Evolutionary conservation across 176 grass and related monocot species (phyloP).

Genomic region (Juncus effusus): DNA sequence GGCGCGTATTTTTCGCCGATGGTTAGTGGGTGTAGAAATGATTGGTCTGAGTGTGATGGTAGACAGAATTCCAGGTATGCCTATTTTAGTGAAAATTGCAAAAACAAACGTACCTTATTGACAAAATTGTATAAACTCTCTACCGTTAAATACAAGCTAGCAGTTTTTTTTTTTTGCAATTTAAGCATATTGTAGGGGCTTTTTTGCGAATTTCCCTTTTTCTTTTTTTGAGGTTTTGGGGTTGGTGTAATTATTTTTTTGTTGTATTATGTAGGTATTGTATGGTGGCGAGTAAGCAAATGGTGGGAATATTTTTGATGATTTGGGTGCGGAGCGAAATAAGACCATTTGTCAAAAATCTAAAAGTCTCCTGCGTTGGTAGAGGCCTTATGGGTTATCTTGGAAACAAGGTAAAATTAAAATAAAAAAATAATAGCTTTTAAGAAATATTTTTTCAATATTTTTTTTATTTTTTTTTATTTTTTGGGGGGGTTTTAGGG

Average conservation of each 20-base stretch:
- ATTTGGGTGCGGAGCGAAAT: conserved; percentile 89
- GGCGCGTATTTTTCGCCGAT: conserved; percentile 68
- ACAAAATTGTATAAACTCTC: too few relatives aligned
- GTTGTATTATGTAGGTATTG: conserved; percentile 58
- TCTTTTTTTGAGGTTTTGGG: neutral
- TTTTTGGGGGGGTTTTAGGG: neutral
- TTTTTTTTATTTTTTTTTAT: neutral
- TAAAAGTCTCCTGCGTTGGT: conserved; percentile 95
- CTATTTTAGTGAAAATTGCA: too few relatives aligned
- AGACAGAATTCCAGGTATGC: too few relatives aligned
- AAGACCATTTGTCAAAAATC: conserved; percentile 78
- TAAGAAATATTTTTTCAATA: neutral
- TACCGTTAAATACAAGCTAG: too few relatives aligned
- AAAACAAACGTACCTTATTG: too few relatives aligned
- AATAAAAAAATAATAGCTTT: conserved; percentile 18
- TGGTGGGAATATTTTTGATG: conserved; percentile 95
- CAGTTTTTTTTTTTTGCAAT: too few relatives aligned
- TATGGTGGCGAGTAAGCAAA: conserved; percentile 91
- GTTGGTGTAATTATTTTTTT: conserved; percentile 14
- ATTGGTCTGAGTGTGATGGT: too few relatives aligned
- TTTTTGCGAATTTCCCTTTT: too few relatives aligned
- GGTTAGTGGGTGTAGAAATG: conserved; percentile 39
- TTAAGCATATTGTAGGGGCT: too few relatives aligned
- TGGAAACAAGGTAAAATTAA: conserved; percentile 67
- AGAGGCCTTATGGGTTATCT: conserved; percentile 97